Percentiles rank a stretch among this genome's conserved stretches.
Evolutionary conservation across 2,329 filamentous ascomycete species (phyloP).

Genomic region (Sphaerulina vaccinii): DNA sequence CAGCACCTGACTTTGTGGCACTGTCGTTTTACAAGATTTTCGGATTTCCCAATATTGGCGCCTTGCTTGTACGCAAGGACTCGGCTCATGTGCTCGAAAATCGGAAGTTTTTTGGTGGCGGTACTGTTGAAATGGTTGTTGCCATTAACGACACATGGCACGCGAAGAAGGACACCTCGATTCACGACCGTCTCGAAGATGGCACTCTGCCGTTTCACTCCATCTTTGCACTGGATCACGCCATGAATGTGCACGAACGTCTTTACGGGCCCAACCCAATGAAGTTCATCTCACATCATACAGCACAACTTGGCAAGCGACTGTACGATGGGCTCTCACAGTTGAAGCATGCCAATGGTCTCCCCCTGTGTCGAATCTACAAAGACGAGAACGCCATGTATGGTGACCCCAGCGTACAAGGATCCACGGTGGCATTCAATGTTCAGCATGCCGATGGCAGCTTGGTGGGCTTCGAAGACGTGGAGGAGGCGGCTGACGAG

Average conservation of each 20-base stretch:
- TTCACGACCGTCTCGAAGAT: conserved; percentile 65
- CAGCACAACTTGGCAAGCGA: conserved; percentile 52
- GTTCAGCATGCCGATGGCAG: conserved; percentile 53
- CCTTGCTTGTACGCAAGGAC: conserved; percentile 56
- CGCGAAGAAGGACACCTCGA: conserved; percentile 51
- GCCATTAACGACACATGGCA: conserved; percentile 55
- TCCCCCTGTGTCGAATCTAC: conserved; percentile 55
- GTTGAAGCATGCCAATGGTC: conserved; percentile 56
- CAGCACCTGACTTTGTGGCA: conserved; percentile 60
- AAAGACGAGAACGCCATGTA: conserved; percentile 51
- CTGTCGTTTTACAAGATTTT: conserved; percentile 67
- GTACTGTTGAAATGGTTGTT: conserved; percentile 63
- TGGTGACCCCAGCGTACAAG: conserved; percentile 55
- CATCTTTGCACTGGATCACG: conserved; percentile 61
- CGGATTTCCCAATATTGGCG: conserved; percentile 63
- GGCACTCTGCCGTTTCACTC: conserved; percentile 65
- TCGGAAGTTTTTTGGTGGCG: conserved; percentile 66
- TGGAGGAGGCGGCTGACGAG: conserved; percentile 59
- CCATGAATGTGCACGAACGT: conserved; percentile 56
- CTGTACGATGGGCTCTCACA: conserved; percentile 50
- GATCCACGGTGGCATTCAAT: conserved; percentile 65
- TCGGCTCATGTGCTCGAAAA: conserved; percentile 57
- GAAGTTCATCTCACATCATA: conserved; percentile 59
- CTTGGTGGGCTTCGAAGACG: conserved; percentile 56
- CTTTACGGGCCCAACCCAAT: conserved; percentile 60